Evolutionary conservation across 257 asterid genomes (phyloP).

Genomic region (Solanum virginianum): DNA sequence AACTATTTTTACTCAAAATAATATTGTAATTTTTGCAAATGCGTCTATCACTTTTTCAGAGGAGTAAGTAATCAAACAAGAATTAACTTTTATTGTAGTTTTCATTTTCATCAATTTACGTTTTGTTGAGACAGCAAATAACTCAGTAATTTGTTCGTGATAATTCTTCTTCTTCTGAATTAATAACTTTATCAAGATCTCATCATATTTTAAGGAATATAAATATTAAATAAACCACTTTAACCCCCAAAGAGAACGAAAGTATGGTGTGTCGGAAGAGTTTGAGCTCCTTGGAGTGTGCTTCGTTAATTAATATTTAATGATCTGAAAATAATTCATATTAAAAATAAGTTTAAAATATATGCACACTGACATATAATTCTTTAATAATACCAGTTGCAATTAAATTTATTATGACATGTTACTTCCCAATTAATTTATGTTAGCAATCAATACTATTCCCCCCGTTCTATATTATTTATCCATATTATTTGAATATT

Average conservation of each 20-base stretch:
- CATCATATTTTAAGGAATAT: not conserved
- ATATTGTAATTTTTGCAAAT: no score
- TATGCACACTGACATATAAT: not conserved
- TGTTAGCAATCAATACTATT: not conserved
- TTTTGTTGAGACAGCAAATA: not conserved
- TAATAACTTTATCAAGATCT: not conserved
- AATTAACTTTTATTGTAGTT: not conserved
- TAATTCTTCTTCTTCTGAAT: not conserved
- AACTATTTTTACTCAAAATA: no score
- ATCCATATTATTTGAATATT: not conserved
- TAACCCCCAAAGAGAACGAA: not conserved
- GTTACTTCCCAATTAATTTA: not conserved
- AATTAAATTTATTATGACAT: not conserved
- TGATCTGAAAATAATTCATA: not conserved
- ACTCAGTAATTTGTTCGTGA: not conserved
- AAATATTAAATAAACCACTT: not conserved
- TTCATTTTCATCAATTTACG: not conserved
- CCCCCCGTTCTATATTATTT: not conserved
- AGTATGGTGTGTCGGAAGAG: not conserved
- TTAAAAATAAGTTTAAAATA: not conserved
- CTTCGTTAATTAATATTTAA: not conserved
- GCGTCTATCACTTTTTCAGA: no score
- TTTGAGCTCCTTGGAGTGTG: not conserved
- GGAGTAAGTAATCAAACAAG: no score
- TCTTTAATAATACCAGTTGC: not conserved